These are phyloP conservation scores for Stephania cephalantha DNA, from an alignment of 164 flowering plant genomes.

Conservation along the genomic window DNA sequence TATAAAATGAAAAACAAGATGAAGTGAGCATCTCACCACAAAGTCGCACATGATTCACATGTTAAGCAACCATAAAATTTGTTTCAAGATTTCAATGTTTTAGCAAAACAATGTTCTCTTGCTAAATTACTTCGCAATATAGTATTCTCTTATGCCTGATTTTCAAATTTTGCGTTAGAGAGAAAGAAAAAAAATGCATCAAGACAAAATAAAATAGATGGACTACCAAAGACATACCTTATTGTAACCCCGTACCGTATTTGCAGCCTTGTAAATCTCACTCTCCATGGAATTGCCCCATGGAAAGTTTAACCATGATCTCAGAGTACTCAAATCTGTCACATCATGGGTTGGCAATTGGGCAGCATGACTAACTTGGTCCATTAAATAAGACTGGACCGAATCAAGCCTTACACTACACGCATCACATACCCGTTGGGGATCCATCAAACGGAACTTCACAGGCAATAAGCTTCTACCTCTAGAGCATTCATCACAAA, in stretches of 20 bases:
- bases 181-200: background rate
- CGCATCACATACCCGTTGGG: constrained; percentile 89
- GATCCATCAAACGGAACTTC: constrained; percentile 58
- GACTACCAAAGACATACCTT: constrained; percentile 36
- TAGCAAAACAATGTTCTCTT: background rate
- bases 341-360: constrained; percentile 89
- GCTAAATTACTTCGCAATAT: background rate
- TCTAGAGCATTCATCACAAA: constrained; percentile 75
- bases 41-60: background rate
- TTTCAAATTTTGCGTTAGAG: background rate
- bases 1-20: background rate
- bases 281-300: constrained; percentile 97
- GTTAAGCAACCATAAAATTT: background rate
- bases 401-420: constrained; percentile 87
- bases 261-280: constrained; percentile 95
- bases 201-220: background rate
- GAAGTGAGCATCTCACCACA: background rate
- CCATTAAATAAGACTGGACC: constrained; percentile 77
- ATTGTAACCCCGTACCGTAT: constrained; percentile 59
- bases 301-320: constrained; percentile 95
- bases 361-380: constrained; percentile 88
- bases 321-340: constrained; percentile 90
- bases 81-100: background rate
- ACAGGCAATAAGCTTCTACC: constrained; percentile 85
- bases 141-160: background rate